Evolutionary conservation across 306 rosid genomes (phyloP).

Genomic region (Trifolium pratense): DNA sequence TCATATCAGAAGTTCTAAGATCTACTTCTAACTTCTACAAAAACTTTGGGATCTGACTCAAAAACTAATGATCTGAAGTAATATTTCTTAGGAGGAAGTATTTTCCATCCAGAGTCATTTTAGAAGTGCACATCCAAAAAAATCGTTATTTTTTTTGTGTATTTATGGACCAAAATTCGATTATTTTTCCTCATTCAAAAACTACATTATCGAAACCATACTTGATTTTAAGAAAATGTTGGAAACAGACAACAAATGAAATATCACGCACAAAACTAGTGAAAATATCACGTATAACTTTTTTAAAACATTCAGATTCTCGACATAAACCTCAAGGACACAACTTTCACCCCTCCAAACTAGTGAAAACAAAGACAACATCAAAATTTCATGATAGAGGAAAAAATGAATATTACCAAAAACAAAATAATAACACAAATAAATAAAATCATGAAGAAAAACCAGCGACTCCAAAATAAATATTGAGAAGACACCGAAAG

Average conservation of each 20-base stretch:
- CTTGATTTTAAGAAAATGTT: neutral
- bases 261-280: neutral
- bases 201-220: too few species aligned
- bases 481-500: conserved; percentile 51
- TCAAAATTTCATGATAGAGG: conserved; percentile 32
- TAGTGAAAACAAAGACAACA: conserved; percentile 32
- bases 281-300: conserved; percentile 24
- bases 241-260: neutral
- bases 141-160: too few species aligned
- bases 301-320: neutral
- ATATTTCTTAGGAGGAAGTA: too few species aligned
- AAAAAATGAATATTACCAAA: conserved; percentile 32
- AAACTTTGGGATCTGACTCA: too few species aligned
- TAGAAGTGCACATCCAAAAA: too few species aligned
- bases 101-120: too few species aligned
- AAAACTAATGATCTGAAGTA: too few species aligned
- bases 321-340: conserved; percentile 27
- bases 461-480: conserved; percentile 52
- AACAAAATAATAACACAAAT: conserved; percentile 37
- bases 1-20: too few species aligned
- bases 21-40: too few species aligned
- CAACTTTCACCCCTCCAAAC: conserved; percentile 39
- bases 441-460: neutral
- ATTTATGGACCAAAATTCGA: too few species aligned
- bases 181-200: too few species aligned